Evolutionary conservation across 768 basidiomycete species (phyloP).

Genomic region (Royoungia palumana): DNA sequence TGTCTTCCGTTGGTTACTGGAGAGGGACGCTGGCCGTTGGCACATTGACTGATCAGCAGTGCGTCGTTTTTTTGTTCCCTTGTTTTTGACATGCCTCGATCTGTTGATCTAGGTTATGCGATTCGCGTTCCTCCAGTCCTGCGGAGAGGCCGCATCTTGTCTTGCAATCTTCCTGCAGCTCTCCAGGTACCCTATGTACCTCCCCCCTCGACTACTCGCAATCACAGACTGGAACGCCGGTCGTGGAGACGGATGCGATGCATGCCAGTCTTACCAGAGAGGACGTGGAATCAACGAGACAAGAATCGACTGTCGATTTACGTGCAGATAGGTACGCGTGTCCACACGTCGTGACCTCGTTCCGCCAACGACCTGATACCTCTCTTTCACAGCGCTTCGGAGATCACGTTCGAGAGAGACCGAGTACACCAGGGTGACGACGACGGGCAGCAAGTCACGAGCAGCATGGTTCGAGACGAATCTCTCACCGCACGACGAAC

Average conservation of each 20-base stretch:
- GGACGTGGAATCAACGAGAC: not conserved
- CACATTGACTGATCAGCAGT: no score
- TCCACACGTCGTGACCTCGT: not conserved
- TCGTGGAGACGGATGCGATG: not conserved
- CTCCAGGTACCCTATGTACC: not conserved
- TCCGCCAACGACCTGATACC: not conserved
- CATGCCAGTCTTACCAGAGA: not conserved
- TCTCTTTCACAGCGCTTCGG: not conserved
- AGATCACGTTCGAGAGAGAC: not conserved
- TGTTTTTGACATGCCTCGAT: no score
- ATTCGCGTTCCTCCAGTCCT: not conserved
- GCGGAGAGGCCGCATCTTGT: not conserved
- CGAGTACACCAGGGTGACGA: no score
- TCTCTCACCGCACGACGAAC: not conserved
- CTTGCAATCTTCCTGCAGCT: not conserved
- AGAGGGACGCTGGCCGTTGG: no score
- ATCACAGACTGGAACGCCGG: no score
- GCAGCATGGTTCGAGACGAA: not conserved
- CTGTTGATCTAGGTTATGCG: no score
- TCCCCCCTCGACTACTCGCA: not conserved
- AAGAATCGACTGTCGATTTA: not conserved
- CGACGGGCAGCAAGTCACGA: not conserved
- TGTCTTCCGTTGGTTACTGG: no score
- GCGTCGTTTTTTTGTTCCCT: no score
- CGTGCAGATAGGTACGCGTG: constrained; percentile 2